Evolutionary conservation across 108 stramenopile genomes (phyloP), one percentile per base, ranked within the genome.

Genomic region (Skeletonema marinoi): DNA sequence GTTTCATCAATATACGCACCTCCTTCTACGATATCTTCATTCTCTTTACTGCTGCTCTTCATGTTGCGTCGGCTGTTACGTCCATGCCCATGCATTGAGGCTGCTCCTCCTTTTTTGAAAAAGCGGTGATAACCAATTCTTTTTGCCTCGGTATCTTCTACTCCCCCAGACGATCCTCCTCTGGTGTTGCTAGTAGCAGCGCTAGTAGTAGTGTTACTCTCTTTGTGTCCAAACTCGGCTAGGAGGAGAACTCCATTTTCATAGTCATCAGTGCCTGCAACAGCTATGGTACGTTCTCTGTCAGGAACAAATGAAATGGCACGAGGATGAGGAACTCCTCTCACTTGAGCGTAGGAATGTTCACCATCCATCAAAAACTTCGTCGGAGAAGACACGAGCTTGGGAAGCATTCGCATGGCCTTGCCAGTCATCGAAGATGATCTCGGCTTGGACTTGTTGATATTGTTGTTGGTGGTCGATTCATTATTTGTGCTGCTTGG

Each of bases 241-340:
- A 95, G 35, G 29, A 93, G 70, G 21, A 95, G 66, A n/a, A 90
- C 91, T 6, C 94, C 94, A 78, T 95, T 95, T 10, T 92, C 93
- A 77, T 91, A 89, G 4, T 89, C 89, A 78, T 95, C 94, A 79
- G 83, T 81, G 19, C 94, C 94, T 9, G 87, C 92, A 10, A 95
- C 89, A 11, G 94, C 88, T 54, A 95, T 75, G 3, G 90, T 83
- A 71, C 88, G 80, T 4, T 88, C 82, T 65, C 81, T 73, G 64
- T 95, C 94, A 6, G 90, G 89, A 8, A 93, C 77, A 78, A 95
- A 95, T 4, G 90, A 87, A 75, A 92, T 93, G n/a, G 87, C 82
- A 19, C 78, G 70, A 32, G 94, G 94, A 71, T 93, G 88, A 13
- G 92, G 90, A 19, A 95, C 69, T 10, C 94, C 92, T 36, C 92